Base-by-base conservation (phyloP, 2,329 filamentous ascomycete species). In the Talaromyces sp. region DNA sequence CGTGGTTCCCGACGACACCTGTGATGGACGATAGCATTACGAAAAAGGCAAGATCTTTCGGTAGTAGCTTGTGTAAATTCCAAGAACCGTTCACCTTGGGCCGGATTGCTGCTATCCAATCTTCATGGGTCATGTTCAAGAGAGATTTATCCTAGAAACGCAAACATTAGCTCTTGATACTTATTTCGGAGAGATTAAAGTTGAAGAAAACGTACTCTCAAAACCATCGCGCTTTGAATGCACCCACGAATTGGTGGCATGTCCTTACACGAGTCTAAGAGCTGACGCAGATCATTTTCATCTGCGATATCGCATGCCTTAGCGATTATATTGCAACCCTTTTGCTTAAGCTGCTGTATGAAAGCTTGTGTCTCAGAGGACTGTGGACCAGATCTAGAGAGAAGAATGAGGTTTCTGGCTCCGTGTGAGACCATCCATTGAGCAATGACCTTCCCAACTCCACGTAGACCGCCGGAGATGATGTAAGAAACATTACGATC, bases 1-100 rank as follows among this genome's bases (percentile, higher is more conserved):
- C 76, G 4, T 74, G 66, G 57, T 80, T 80, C 3, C 81, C 81
- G 6, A 79, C 69, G 12, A 83, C 68, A 1, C 76, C 76, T 37
- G 76, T 73, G 1, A 74, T 66, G 1, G 78, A 80, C 0, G 76
- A 78, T 0, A 80, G 68, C 64, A 77, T 71, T 54, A 79, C 65
- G 62, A 80, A 80, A 67, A 80, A 80, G 55, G 77, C 75, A 7
- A 81, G 66, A 50, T 75, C 61, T 69, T 42, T 77, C 76, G 7
- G 76, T 11, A 5, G 44, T 33, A 40, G 72, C 70, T 63, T 68
- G 21, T 52, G 46, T 46, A 61, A 28, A 21, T 54, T 55, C 58
- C 46, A 61, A 6, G 46, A 25, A 14, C 58, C 58, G 14, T 40
- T 12, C 28, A 42, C 48, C 16, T 55, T 54, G 9, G 58, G 58